Evolutionary conservation across 352 stramenopile species (phyloP).

Genomic region (Globisporangium splendens): DNA sequence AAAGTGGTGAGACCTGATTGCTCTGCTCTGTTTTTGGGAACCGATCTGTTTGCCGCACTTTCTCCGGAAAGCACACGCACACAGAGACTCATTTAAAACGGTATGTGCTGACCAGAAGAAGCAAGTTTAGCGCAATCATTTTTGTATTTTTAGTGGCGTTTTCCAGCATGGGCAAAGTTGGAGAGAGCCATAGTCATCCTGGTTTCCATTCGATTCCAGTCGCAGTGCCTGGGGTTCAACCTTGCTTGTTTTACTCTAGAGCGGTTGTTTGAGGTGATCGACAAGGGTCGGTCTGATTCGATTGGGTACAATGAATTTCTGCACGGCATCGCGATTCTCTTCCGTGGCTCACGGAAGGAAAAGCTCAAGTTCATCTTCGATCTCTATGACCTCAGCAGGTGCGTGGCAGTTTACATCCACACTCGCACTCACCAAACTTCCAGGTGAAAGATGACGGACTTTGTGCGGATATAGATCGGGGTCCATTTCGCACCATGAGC

Average conservation of each 20-base stretch:
- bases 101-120: too few relatives aligned
- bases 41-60: too few relatives aligned
- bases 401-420: conserved; percentile 5
- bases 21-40: too few relatives aligned
- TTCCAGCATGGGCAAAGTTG: too few relatives aligned
- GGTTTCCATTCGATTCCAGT: too few relatives aligned
- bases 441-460: conserved; percentile 17
- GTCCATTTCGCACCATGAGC: conserved; percentile 84
- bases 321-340: conserved; percentile 82
- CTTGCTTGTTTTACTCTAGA: conserved; percentile 29
- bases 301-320: conserved; percentile 93
- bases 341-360: conserved; percentile 83
- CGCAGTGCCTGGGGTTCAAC: not conserved
- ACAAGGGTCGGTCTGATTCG: conserved; percentile 83
- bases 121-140: too few relatives aligned
- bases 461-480: conserved; percentile 45
- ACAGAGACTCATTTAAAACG: too few relatives aligned
- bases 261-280: conserved; percentile 90
- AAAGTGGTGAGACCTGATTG: too few relatives aligned
- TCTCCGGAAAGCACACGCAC: too few relatives aligned
- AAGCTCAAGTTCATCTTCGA: conserved; percentile 94
- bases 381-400: conserved; percentile 89
- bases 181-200: too few relatives aligned
- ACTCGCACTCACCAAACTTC: conserved; percentile 15
- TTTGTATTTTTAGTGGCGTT: too few relatives aligned